Evolutionary conservation across 768 basidiomycete genomes (phyloP).

Genomic region (Pleurotus giganteus): DNA sequence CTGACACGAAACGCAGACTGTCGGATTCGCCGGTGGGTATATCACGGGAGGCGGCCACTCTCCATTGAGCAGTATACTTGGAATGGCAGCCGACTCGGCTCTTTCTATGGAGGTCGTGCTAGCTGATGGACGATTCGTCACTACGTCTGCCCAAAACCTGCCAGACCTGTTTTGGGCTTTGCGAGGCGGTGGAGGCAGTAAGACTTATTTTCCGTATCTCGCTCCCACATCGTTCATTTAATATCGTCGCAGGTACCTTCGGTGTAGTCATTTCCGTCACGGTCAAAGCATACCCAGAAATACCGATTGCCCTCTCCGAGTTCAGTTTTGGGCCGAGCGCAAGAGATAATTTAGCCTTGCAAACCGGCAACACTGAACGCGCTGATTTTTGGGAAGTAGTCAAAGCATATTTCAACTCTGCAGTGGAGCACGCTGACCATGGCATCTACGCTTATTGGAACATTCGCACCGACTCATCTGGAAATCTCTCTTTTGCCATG

Average conservation of each 20-base stretch:
- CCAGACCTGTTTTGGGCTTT: conserved; percentile 28
- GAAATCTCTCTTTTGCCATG: background rate
- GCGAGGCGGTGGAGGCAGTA: conserved; percentile 21
- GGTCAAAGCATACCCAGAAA: conserved; percentile 31
- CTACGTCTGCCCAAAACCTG: conserved; percentile 22
- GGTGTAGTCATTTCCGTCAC: conserved; percentile 36
- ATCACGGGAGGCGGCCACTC: conserved; percentile 33
- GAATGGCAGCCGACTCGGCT: conserved; percentile 21
- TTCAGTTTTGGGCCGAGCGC: background rate
- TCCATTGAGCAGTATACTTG: conserved; percentile 22
- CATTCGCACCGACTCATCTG: background rate
- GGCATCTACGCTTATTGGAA: background rate
- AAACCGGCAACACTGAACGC: background rate
- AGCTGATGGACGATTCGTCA: conserved; percentile 25
- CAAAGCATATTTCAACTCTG: background rate
- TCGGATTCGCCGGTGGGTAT: conserved; percentile 29
- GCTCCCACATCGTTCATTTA: conserved; percentile 7
- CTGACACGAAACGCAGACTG: conserved; percentile 13
- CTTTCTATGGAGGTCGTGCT: conserved; percentile 24
- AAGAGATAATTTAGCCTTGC: background rate
- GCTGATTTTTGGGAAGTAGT: background rate
- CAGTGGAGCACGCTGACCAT: background rate
- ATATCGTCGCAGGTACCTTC: conserved; percentile 28
- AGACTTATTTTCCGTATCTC: background rate
- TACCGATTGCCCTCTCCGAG: conserved; percentile 22